phyloP scores from a whole-genome alignment of 495 filamentous ascomycete genomes.

The Baudoinia panamericana region DNA sequence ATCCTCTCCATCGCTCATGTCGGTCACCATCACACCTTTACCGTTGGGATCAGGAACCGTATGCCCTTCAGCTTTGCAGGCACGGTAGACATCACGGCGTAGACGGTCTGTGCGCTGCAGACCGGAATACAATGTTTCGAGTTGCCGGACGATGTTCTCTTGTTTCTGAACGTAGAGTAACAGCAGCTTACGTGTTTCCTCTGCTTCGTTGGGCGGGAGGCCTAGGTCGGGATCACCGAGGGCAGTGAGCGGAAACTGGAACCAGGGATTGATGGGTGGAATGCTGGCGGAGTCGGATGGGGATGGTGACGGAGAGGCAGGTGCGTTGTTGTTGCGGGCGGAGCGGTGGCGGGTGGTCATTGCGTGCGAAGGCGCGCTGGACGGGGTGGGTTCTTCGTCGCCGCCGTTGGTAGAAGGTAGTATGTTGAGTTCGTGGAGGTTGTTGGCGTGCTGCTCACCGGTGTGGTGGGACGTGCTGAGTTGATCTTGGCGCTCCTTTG shows the following conservation, averaged over 20 bases:
- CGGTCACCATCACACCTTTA: conserved; percentile 9
- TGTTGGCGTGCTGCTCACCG: too few species aligned
- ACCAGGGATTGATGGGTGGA: conserved; percentile 62
- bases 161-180: conserved; percentile 87
- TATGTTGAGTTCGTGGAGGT: too few species aligned
- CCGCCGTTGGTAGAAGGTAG: too few species aligned
- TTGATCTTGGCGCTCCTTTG: too few species aligned
- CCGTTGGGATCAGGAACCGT: conserved; percentile 37
- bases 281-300: conserved; percentile 30
- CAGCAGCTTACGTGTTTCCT: conserved; percentile 73
- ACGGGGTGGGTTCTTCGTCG: conserved; percentile 26
- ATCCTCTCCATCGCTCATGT: conserved; percentile 27
- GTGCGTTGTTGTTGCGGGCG: conserved; percentile 35
- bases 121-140: conserved; percentile 58
- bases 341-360: conserved; percentile 62
- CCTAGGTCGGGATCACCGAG: conserved; percentile 68
- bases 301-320: conserved; percentile 30
- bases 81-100: conserved; percentile 65
- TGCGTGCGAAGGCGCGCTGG: conserved; percentile 38
- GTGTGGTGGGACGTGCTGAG: too few species aligned
- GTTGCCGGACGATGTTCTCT: conserved; percentile 80
- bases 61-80: conserved; percentile 83
- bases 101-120: conserved; percentile 66
- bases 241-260: conserved; percentile 55
- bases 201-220: conserved; percentile 68